Percentiles rank a stretch among this genome's conserved stretches.
Conservation (phyloP, 345 rosid species). For the Brassica nigra region DNA sequence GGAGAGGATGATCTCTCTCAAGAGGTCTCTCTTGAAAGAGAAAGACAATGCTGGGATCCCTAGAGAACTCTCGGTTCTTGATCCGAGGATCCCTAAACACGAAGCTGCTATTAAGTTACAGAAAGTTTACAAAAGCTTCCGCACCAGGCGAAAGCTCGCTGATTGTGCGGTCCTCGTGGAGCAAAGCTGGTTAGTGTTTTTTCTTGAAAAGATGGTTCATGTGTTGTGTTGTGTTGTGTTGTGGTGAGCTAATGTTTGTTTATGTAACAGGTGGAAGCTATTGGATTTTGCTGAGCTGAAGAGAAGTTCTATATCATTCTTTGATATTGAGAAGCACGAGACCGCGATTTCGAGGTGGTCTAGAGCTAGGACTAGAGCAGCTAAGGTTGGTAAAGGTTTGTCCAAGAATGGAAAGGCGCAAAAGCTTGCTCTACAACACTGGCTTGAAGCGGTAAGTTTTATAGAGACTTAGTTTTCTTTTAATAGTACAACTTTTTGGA, state of each 20-base stretch:
- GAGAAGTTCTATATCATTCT: constrained; percentile 86
- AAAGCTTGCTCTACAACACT: constrained; percentile 81
- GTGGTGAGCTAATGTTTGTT: constrained; percentile 34
- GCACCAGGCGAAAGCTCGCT: constrained; percentile 92
- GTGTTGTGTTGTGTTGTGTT: neutral
- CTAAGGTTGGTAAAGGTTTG: constrained; percentile 96
- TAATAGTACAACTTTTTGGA: neutral
- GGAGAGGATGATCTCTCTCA: constrained; percentile 57
- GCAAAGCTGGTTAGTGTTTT: constrained; percentile 73
- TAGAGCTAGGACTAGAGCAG: constrained; percentile 94
- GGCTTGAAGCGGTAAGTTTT: constrained; percentile 96
- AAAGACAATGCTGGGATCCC: constrained; percentile 34
- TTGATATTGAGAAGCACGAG: constrained; percentile 88
- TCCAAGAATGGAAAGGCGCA: constrained; percentile 84
- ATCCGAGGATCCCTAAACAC: constrained; percentile 65
- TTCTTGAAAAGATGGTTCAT: neutral
- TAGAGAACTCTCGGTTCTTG: constrained; percentile 41
- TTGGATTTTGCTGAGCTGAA: constrained; percentile 86
- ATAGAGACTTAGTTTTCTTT: neutral
- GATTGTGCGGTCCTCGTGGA: constrained; percentile 92
- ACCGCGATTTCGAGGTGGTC: constrained; percentile 97
- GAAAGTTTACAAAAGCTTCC: constrained; percentile 92
- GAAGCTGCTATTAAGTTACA: constrained; percentile 84
- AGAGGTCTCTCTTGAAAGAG: neutral
- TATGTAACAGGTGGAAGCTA: constrained; percentile 74